Percentiles rank a stretch among this genome's conserved stretches.
Conservation (phyloP, 345 rosid species). For the Mangifera indica region DNA sequence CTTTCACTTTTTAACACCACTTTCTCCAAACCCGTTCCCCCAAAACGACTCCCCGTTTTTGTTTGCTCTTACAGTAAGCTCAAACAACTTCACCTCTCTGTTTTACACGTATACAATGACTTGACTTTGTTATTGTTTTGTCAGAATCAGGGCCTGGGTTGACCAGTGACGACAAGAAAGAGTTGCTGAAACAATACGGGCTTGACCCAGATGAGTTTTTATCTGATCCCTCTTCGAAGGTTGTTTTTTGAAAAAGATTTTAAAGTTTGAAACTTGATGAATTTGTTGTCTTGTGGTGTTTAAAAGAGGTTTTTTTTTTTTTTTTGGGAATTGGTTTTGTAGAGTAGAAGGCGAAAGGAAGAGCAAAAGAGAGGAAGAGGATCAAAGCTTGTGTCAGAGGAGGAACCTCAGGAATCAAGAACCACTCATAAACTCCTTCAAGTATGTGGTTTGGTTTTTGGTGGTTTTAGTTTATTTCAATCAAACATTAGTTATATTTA, state of each 20-base stretch:
- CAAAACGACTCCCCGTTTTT: slow-evolving; percentile 21
- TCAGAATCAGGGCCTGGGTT: slow-evolving; percentile 48
- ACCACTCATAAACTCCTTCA: slow-evolving; percentile 80
- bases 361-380: slow-evolving; percentile 38
- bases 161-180: slow-evolving; percentile 53
- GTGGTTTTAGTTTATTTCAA: neutral
- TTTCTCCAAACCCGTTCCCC: slow-evolving; percentile 24
- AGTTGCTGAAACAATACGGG: slow-evolving; percentile 63
- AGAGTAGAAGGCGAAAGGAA: slow-evolving; percentile 48
- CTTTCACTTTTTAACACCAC: slow-evolving; percentile 20
- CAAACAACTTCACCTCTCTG: slow-evolving; percentile 14
- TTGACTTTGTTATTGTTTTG: slow-evolving; percentile 1
- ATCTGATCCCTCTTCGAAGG: slow-evolving; percentile 43
- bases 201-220: slow-evolving; percentile 55
- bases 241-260: neutral
- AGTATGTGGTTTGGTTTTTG: slow-evolving; percentile 35
- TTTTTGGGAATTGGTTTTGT: slow-evolving; percentile 17
- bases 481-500: neutral
- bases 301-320: neutral
- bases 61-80: slow-evolving; percentile 53
- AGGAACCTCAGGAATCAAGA: slow-evolving; percentile 48
- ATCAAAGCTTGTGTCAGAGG: slow-evolving; percentile 34
- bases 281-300: neutral
- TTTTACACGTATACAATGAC: neutral
- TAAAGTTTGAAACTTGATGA: neutral